Evolutionary conservation across 805 yeast genomes (phyloP), one percentile per base, ranked within the genome.

Genomic region (Kazachstania psychrophila): DNA sequence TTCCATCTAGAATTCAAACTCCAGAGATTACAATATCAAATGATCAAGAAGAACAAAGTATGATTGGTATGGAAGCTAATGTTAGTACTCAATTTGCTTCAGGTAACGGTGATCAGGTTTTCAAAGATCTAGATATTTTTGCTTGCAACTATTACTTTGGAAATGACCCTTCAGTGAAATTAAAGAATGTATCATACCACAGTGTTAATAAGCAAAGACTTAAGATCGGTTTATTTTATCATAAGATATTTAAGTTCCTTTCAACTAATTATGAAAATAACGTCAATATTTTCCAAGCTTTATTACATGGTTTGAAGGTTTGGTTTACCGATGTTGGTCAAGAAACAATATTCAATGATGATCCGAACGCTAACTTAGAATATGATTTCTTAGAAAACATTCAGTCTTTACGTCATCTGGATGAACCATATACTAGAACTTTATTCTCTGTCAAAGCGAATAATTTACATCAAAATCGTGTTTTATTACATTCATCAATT

Each of bases 251-350:
- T 37, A 48, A 59, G 11, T 70, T 69, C 45, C 55, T 87, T 38
- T 48, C 58, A 5, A 55, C 64, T 2, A 60, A 72, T 36, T 70
- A 70, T 29, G 76, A 72, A 31, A 85, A 82, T 41, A 79, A 84
- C 42, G 72, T 81, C 8, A 72, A 73, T 10, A 55, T 82, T 10
- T 70, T 77, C 53, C 75, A 75, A 43, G 73, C 75, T 29, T 66
- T 79, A 23, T 59, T 87, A 23, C 73, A 75, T 49, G 77, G 79
- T 3, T 52, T 80, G 31, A 75, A 80, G 44, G 74, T 79, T 5
- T 89, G 92, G 84, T 78, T 80, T 45, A 68, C 80, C 19, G 92
- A 86, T 51, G 80, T 80, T 19, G 94, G 95, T 1, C 69, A 73
- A 39, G 94, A 84, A 46, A 63, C 79, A 10, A 60, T 78, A 0